Conservation (phyloP, 1,139 yeast species). For the Geotrichum australiense region DNA sequence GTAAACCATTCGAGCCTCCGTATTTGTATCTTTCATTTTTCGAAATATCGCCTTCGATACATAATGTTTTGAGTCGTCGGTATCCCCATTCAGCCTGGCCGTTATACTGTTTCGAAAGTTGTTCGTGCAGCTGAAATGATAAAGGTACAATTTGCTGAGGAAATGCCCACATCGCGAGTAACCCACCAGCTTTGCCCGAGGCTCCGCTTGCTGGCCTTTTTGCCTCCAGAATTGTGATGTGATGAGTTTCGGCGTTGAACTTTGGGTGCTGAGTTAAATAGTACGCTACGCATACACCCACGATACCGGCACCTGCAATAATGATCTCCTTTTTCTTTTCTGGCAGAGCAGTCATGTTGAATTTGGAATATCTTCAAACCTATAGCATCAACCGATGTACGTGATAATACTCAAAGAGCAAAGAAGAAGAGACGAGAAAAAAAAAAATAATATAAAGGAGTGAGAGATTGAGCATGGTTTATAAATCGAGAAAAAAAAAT, state of each 20-base stretch:
- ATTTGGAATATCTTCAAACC: not conserved
- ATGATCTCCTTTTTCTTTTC: conserved; percentile 32
- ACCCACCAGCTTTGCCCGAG: conserved; percentile 95
- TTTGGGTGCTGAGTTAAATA: conserved; percentile 76
- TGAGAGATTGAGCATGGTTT: not conserved
- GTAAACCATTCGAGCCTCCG: conserved; percentile 38
- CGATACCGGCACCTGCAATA: conserved; percentile 74
- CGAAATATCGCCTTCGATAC: conserved; percentile 75
- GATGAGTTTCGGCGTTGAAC: conserved; percentile 63
- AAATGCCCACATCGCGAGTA: conserved; percentile 91
- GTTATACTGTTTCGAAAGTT: conserved; percentile 65
- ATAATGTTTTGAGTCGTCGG: conserved; percentile 77
- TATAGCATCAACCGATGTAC: not conserved
- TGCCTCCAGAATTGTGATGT: conserved; percentile 83
- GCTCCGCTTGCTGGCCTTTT: conserved; percentile 97
- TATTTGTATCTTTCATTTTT: conserved; percentile 1
- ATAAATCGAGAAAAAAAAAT: conserved; percentile 1
- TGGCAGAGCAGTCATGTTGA: too few relatives aligned
- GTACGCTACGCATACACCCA: conserved; percentile 93
- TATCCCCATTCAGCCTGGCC: conserved; percentile 92
- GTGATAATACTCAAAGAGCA: not conserved
- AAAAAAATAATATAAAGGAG: conserved; percentile 4
- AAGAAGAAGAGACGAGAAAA: not conserved
- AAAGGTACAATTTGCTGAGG: conserved; percentile 92
- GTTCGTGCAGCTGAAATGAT: conserved; percentile 78